phyloP scores from a whole-genome alignment of 176 grass and related monocot genomes.

The Hyparrhenia diplandra region DNA sequence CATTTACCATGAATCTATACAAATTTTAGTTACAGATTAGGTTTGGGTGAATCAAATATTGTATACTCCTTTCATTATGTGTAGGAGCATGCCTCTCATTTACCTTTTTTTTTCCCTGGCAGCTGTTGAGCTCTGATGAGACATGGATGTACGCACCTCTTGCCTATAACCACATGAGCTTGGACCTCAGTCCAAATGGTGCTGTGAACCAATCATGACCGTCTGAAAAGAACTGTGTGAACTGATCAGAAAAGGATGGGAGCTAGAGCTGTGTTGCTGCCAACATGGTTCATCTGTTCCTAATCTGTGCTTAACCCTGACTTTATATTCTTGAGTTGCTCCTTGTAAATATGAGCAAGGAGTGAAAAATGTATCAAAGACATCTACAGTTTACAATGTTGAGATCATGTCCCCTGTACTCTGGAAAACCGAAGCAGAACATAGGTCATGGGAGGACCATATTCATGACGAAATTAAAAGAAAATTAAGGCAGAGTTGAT shows the following conservation, averaged over 20 bases:
- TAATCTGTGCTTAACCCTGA: slow-evolving; percentile 13
- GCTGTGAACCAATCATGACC: slow-evolving; percentile 5
- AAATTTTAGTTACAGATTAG: not conserved
- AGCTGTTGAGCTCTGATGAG: slow-evolving; percentile 45
- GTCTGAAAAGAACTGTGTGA: not conserved
- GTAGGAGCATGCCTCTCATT: not conserved
- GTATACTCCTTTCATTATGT: not conserved
- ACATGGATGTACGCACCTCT: slow-evolving; percentile 46
- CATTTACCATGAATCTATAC: not conserved
- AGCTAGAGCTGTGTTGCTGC: not conserved
- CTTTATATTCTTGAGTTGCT: slow-evolving; percentile 4
- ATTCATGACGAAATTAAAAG: not conserved
- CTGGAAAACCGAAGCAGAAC: too few relatives aligned
- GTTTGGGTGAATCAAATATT: not conserved
- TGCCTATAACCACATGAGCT: slow-evolving; percentile 30
- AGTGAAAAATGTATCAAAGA: not conserved
- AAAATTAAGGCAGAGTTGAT: not conserved
- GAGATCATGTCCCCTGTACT: not conserved
- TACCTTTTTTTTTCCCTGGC: not conserved
- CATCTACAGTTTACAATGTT: not conserved
- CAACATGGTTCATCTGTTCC: not conserved
- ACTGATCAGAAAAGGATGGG: not conserved
- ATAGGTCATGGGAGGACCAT: not conserved
- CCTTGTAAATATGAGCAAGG: not conserved
- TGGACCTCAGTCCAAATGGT: not conserved